Base-by-base conservation (phyloP, 1,284 basidiomycete species). In the Violaceomyces palustris region DNA sequence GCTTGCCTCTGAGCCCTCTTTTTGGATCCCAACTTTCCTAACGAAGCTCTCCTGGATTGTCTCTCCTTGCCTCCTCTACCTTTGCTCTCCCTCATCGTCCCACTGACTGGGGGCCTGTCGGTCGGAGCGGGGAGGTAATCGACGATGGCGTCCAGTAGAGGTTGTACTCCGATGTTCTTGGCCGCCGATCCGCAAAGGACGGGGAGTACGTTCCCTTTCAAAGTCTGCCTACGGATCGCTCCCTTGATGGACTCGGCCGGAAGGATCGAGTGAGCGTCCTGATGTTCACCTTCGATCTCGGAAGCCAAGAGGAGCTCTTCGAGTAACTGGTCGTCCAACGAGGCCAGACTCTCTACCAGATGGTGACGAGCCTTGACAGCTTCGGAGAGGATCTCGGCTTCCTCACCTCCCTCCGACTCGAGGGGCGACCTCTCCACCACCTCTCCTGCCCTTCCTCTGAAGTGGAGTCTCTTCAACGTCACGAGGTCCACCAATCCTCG, bases 111-210 rank as follows among this genome's bases (percentile, higher is more conserved):
- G 1, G 55, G 45, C 23, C 51, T 57, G 30, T 73, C 58, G 17
- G 81, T 45, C 3, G 88, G 88, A 53, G 83, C 85, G 0, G 88
- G 85, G n/a, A 92, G 77, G 19, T 88, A 77, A 63, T 84, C 82
- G 14, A 85, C 85, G 29, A 84, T 80, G 52, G 87, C 90, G 72
- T 91, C 82, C 78, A 92, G 79, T 2, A 88, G 76, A 19, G 87
- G 75, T 50, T 88, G 82, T 0, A 87, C 88, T 21, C 88, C 88
- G 30, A 91, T 79, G 65, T 88, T 81, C 64, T 82, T 84, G 70
- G 83, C 79, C 1, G 88, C 88, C 14, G 87, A 85, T 12, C 88
- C 88, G 65, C 87, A 89, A 11, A 92, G 69, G 10, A 90, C 83
- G 6, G 88, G 88, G 2, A 91, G 75, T 18, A 90, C 77, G 3